Evolutionary conservation across 495 filamentous ascomycete genomes (phyloP), one percentile per base, ranked within the genome.

Genomic region (Penicillium simplicissimum): DNA sequence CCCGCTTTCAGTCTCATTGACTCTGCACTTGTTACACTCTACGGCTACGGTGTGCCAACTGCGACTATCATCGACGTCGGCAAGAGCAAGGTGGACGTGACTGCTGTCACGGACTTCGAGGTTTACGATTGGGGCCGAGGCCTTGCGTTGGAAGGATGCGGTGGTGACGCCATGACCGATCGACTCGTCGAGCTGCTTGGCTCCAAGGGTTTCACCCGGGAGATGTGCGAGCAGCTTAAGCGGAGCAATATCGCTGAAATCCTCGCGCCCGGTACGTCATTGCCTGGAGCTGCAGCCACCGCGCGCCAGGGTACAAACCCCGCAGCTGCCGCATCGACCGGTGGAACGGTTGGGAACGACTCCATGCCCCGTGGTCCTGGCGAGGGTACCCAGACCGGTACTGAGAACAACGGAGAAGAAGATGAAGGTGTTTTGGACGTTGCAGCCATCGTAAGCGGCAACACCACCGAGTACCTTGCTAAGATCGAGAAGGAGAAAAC

Each of bases 181-280:
- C 82, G 86, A 51, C 82, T 98, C 10, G 65, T 84, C 34, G 79
- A 88, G 61, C 74, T 96, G 35, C 82, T 98, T 10, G 79, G 83
- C 40, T 62, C 81, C 3, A 88, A 90, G 69, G 85, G 84, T 0
- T 94, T 95, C 64, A 88, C 85, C 8, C 74, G 87, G 25, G 91
- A 96, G 45, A 96, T 97, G 90, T 95, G 92, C 49, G 96, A 98
- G 79, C 91, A 97, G 75, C 75, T 98, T 56, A 98, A 98, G 81
- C 87, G 85, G 67, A 96, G 87, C 62, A 77, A 85, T 21, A 90
- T 98, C 52, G 94, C 93, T 66, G 95, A 98, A 73, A 87, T 98
- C 52, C 79, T 98, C 13, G 87, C 90, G 1, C 82, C 85, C 4
- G 89, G 87, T 23, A 78, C 81, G 54, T 74, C 87, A 59, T 48